These are phyloP conservation scores for Periconia macrospinosa DNA, from an alignment of 2,329 filamentous ascomycete genomes.

Conservation along the genomic window DNA sequence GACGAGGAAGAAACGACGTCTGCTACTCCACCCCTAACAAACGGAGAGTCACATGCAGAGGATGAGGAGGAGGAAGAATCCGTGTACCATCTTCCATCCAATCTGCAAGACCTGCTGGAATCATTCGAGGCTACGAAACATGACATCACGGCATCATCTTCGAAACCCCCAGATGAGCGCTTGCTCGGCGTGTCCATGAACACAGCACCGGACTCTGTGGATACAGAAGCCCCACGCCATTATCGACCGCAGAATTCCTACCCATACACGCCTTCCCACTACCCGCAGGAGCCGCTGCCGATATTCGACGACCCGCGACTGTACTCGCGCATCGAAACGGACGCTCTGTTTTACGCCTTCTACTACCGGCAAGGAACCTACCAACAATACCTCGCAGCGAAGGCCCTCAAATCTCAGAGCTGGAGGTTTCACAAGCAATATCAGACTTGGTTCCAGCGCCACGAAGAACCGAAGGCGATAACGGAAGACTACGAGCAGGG, in stretches of 20 bases:
- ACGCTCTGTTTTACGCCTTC: conserved; percentile 97
- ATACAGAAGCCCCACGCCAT: conserved; percentile 79
- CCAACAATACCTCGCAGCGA: conserved; percentile 92
- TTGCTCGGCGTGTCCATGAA: conserved; percentile 76
- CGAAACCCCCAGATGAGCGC: conserved; percentile 67
- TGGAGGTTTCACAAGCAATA: conserved; percentile 99
- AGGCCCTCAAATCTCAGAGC: conserved; percentile 96
- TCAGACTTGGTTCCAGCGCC: conserved; percentile 96
- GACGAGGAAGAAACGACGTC: conserved; percentile 39
- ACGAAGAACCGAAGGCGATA: conserved; percentile 97
- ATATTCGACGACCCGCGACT: conserved; percentile 90
- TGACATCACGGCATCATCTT: conserved; percentile 61
- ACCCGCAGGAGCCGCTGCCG: conserved; percentile 86
- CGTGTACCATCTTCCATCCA: conserved; percentile 88
- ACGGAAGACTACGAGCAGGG: conserved; percentile 99
- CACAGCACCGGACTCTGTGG: conserved; percentile 72
- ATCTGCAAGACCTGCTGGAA: conserved; percentile 85
- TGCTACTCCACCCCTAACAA: conserved; percentile 48
- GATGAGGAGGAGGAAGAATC: conserved; percentile 73
- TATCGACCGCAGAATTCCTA: conserved; percentile 84
- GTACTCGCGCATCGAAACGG: conserved; percentile 87
- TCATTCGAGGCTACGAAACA: conserved; percentile 85
- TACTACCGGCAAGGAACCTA: conserved; percentile 98
- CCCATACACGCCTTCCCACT: conserved; percentile 74
- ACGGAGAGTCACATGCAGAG: conserved; percentile 57